These are phyloP conservation scores for Hypoxylon sp. DNA, from an alignment of 2,329 filamentous ascomycete genomes.

Conservation along the genomic window DNA sequence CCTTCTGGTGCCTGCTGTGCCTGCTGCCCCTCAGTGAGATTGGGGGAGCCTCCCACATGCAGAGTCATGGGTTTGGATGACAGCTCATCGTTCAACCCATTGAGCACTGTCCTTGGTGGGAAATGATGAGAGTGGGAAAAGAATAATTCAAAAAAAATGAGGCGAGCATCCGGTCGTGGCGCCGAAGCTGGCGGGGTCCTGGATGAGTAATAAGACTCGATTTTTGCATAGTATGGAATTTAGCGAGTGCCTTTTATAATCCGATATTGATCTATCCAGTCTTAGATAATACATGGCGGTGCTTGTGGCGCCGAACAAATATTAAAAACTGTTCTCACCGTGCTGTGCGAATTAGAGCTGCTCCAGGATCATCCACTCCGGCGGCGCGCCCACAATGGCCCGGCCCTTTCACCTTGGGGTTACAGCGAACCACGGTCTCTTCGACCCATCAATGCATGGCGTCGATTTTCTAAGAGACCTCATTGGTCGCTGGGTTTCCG, in stretches of 20 bases:
- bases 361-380: conserved; percentile 22
- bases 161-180: conserved; percentile 34
- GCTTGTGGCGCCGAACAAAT: conserved; percentile 35
- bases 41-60: conserved; percentile 34
- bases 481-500: conserved; percentile 58
- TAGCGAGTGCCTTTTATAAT: neutral
- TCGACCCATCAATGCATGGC: conserved; percentile 53
- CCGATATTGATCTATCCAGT: neutral
- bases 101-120: conserved; percentile 35
- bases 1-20: conserved; percentile 27
- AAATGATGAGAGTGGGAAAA: conserved; percentile 32
- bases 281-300: conserved; percentile 27
- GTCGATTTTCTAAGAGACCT: conserved; percentile 57
- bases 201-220: neutral
- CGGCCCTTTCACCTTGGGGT: conserved; percentile 44
- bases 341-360: conserved; percentile 12
- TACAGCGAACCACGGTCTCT: conserved; percentile 44
- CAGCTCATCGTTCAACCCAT: conserved; percentile 43
- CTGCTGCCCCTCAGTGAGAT: conserved; percentile 39
- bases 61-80: conserved; percentile 34
- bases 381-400: conserved; percentile 42
- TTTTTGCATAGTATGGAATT: neutral
- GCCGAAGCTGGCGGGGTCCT: conserved; percentile 16
- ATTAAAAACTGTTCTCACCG: conserved; percentile 26
- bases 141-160: conserved; percentile 26